phyloP scores from a whole-genome alignment of 768 basidiomycete species.

The Suillus discolor region DNA sequence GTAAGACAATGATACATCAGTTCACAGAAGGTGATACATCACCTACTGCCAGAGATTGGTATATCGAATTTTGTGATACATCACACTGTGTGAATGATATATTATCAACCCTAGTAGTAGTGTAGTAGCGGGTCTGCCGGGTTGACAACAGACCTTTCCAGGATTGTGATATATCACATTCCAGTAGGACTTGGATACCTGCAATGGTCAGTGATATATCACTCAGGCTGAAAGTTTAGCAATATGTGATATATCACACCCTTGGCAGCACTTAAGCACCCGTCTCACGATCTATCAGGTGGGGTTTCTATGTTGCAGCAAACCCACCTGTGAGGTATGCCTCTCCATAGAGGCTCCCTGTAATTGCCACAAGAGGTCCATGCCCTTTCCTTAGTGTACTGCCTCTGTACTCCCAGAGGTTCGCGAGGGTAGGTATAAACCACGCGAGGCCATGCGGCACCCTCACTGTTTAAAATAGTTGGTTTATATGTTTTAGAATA shows the following conservation, averaged over 20 bases:
- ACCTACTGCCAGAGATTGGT: background rate
- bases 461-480: background rate
- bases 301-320: background rate
- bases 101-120: too few relatives aligned
- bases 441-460: background rate
- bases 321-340: conserved; percentile 3
- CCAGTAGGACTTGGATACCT: too few relatives aligned
- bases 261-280: too few relatives aligned
- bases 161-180: too few relatives aligned
- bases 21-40: background rate
- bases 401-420: background rate
- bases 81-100: background rate
- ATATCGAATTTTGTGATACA: background rate
- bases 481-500: background rate
- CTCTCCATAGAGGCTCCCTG: background rate
- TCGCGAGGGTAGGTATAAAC: background rate
- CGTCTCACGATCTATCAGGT: background rate
- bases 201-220: too few relatives aligned
- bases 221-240: too few relatives aligned
- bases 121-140: too few relatives aligned
- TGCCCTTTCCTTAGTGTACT: background rate
- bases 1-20: background rate
- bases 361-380: background rate
- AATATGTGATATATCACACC: too few relatives aligned
- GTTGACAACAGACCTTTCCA: too few relatives aligned